phyloP scores from a whole-genome alignment of 2,329 filamentous ascomycete genomes.

The Alternaria ethzedia region DNA sequence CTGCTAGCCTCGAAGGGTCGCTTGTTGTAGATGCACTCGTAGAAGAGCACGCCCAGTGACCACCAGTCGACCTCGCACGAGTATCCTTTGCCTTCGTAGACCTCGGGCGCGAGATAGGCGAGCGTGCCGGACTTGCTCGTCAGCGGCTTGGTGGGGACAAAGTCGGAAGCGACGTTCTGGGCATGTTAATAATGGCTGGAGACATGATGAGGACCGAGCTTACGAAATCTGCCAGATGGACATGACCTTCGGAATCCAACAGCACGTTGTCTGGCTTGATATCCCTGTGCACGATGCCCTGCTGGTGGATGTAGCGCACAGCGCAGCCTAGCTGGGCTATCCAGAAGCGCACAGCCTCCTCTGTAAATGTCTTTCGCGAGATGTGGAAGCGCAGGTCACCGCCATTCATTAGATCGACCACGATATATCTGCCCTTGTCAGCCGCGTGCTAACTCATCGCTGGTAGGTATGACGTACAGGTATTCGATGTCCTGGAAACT shows the following conservation, averaged over 20 bases:
- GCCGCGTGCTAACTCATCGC: background rate
- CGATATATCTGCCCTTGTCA: constrained; percentile 70
- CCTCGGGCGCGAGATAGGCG: constrained; percentile 94
- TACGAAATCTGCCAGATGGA: constrained; percentile 97
- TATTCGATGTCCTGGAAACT: constrained; percentile 99
- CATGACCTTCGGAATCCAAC: constrained; percentile 64
- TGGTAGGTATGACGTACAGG: constrained; percentile 68
- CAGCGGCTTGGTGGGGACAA: constrained; percentile 78
- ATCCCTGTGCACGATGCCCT: constrained; percentile 52
- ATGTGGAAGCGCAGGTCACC: constrained; percentile 98
- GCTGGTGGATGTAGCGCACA: constrained; percentile 62
- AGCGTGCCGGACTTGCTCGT: constrained; percentile 97
- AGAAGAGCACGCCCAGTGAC: constrained; percentile 97
- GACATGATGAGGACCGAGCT: constrained; percentile 43
- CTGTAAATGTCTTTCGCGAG: constrained; percentile 95
- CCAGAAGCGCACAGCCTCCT: constrained; percentile 97
- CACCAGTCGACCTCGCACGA: constrained; percentile 95
- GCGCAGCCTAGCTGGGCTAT: constrained; percentile 93
- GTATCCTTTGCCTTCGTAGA: constrained; percentile 90
- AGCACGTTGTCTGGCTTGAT: constrained; percentile 53
- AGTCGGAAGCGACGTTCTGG: constrained; percentile 95
- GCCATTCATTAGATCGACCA: constrained; percentile 97
- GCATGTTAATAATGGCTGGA: constrained; percentile 44
- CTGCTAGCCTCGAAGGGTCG: constrained; percentile 91
- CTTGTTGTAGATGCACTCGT: constrained; percentile 99